Base-by-base conservation (phyloP, 2,329 filamentous ascomycete genomes). In the Microsporum ferrugineum region DNA sequence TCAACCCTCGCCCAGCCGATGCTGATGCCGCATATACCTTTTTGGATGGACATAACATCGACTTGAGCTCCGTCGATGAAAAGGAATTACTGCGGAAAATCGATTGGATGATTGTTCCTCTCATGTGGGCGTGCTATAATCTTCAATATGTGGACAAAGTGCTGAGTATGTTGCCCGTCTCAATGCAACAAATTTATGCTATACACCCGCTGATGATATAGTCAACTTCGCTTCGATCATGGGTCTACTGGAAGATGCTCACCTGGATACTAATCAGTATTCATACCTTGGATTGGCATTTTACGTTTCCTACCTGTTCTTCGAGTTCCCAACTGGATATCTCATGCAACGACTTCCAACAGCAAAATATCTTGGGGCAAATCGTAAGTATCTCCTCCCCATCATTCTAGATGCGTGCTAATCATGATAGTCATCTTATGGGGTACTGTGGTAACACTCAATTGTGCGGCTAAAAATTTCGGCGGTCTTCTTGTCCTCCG, bases 21-120 rank as follows among this genome's bases (percentile, higher is more conserved):
- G 80, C 97, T 59, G 91, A 92, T 0, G 84, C 92, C 74, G 96
- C 96, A 72, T 79, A 94, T 36, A 89, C 96, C 71, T 97, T 94
- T 70, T 84, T 88, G 62, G 83, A 86, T 65, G 88, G 95, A 64
- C 88, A 91, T 3, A 87, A 87, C 0, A 77, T 99, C 5, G 94
- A 92, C 69, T 91, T 87, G 23, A 43, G 36, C 17, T 23, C 36
- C 17, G 64, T 74, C 17, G 66, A 71, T n/a, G 67, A 70, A 58
- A 69, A 71, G 60, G 63, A 63, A 36, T 65, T 74, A 3, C 64
- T 74, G 33, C 68, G 71, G 41, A 74, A 72, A 62, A 71, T 73
- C 57, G 72, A 74, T 51, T 69, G 69, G 65, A 72, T 71, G 64
- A 68, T 83, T 31, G 77, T 85, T 70, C 84, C 77, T 4, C 62